phyloP scores from a whole-genome alignment of 208 protist genomes.

The Phytomonas sp. region DNA sequence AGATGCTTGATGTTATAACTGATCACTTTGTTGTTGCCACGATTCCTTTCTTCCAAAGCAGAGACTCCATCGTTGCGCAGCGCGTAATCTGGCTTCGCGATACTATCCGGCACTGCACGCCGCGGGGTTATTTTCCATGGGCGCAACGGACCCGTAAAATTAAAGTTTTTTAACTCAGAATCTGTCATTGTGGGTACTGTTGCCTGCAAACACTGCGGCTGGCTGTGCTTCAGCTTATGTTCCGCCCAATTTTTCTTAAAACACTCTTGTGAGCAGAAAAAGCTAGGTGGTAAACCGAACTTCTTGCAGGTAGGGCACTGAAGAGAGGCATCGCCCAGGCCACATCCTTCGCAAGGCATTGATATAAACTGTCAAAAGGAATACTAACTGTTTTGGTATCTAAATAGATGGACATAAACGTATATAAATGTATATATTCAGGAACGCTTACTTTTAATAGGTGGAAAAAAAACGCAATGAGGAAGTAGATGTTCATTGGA shows the following conservation, averaged over 20 bases:
- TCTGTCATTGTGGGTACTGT: constrained; percentile 87
- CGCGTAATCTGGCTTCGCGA: constrained; percentile 81
- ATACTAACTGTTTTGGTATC: constrained; percentile 1
- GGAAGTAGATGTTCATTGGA: neutral
- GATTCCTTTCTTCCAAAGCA: constrained; percentile 63
- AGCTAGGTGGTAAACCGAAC: constrained; percentile 78
- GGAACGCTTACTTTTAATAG: constrained; percentile 2
- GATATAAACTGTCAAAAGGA: neutral
- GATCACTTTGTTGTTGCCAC: constrained; percentile 48
- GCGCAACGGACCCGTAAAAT: constrained; percentile 78
- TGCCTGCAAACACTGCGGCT: constrained; percentile 35
- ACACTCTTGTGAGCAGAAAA: constrained; percentile 84
- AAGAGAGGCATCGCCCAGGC: constrained; percentile 48
- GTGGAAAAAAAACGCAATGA: constrained; percentile 8
- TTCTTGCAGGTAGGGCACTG: constrained; percentile 91
- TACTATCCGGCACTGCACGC: constrained; percentile 60
- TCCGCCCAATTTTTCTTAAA: constrained; percentile 83
- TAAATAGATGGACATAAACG: neutral
- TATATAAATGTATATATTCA: neutral
- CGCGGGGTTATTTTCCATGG: constrained; percentile 81
- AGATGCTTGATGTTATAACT: constrained; percentile 72
- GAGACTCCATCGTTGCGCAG: constrained; percentile 74
- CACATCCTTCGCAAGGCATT: constrained; percentile 85
- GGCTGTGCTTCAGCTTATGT: constrained; percentile 83
- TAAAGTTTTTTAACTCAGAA: constrained; percentile 48